Base-by-base conservation (phyloP, 2,329 filamentous ascomycete species). In the Microcyclosporella mali region DNA sequence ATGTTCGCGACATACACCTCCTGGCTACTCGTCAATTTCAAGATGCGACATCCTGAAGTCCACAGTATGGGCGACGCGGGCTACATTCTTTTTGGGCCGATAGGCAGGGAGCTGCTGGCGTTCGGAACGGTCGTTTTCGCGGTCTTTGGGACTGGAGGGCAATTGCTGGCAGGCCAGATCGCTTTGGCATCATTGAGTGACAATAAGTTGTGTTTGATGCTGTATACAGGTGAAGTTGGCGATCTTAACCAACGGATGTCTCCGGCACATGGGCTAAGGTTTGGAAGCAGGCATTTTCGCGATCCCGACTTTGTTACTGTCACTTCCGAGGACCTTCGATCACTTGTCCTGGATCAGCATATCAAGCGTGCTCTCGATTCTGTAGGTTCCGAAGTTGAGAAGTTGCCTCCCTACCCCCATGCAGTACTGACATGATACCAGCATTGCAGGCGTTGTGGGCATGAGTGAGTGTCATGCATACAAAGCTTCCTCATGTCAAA, bases 81-180 rank as follows among this genome's bases (percentile, higher is more conserved):
- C 28, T 49, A 51, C 27, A 63, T 62, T 19, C 53, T 63, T 43
- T 61, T 59, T 37, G 62, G 62, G 10, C 54, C 53, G 12, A 39
- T 58, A 15, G 52, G 56, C 6, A 29, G 50, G 12, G 53, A 58
- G 37, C 15, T 57, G 3, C 41, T 60, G 6, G 41, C 52, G 18
- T 56, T 69, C 14, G 73, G 73, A 2, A 76, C 72, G 0, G 58
- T 75, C 40, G 65, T 74, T 49, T 77, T 77, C 50, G 72, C 72
- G 30, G 62, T 77, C 19, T 75, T 70, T 46, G 69, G 66, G 1
- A 70, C 71, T 0, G 74, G 73, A 2, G 67, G 70, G 14, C 73
- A 77, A 51, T 59, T 77, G 10, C 65, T 77, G 0, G 68, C 73
- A 0, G 72, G 72, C 1, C 71, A 76, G 45, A 70, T 76, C 14